Evolutionary conservation across 2,329 filamentous ascomycete species (phyloP).

Genomic region (Fusarium pseudograminearum): DNA sequence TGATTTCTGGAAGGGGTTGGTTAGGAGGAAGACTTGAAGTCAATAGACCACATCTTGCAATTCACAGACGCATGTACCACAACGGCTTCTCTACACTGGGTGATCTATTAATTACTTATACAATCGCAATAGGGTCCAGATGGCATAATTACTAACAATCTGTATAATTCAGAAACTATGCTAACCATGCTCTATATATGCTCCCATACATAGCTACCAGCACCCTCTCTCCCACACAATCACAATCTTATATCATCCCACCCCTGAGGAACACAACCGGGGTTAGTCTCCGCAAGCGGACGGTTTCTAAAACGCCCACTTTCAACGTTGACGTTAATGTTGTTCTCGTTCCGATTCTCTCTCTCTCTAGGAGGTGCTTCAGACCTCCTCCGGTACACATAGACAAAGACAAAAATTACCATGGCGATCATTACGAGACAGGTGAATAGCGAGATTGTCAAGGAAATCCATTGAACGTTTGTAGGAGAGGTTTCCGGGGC

Average conservation of each 20-base stretch:
- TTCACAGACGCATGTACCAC: not conserved
- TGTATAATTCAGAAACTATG: not conserved
- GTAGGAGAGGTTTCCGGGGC: not conserved
- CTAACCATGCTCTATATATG: not conserved
- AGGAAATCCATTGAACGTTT: not conserved
- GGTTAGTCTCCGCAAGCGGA: not conserved
- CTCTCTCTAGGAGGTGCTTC: not conserved
- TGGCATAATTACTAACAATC: no score
- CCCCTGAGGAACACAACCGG: not conserved
- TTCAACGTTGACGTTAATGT: not conserved
- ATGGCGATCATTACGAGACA: not conserved
- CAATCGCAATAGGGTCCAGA: not conserved
- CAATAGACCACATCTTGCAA: no score
- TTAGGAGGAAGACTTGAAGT: constrained; percentile 84
- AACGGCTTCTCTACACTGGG: not conserved
- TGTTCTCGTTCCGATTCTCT: not conserved
- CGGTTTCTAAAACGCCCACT: not conserved
- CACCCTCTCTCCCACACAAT: not conserved
- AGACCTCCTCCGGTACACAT: not conserved
- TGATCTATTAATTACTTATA: not conserved
- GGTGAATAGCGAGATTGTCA: not conserved
- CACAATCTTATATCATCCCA: not conserved
- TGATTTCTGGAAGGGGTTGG: constrained; percentile 91
- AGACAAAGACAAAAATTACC: fast-evolving
- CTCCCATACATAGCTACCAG: not conserved